phyloP scores from a whole-genome alignment of 345 rosid species.

The Nasturtium officinale region DNA sequence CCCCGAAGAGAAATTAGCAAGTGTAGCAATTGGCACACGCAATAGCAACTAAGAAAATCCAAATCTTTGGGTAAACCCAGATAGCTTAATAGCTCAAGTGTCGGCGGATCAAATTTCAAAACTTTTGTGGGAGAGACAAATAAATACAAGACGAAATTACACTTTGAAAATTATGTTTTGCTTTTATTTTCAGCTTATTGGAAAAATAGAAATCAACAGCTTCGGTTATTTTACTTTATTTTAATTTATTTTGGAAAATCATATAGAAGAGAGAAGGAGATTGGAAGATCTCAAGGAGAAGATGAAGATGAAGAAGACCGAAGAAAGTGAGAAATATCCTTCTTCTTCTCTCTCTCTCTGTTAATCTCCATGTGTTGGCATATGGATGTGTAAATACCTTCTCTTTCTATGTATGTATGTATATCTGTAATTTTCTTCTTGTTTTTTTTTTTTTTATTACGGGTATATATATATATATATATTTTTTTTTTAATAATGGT shows the following conservation, averaged over 20 bases:
- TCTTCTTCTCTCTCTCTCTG: conserved; percentile 20
- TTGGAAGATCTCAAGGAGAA: conserved; percentile 34
- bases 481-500: neutral
- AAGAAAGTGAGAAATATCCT: conserved; percentile 28
- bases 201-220: neutral
- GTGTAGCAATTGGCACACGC: conserved; percentile 22
- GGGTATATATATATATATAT: neutral
- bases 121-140: conserved; percentile 23
- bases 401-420: conserved; percentile 28
- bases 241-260: neutral
- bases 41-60: neutral
- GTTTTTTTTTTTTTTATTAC: neutral
- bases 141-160: conserved; percentile 33
- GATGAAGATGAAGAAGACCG: conserved; percentile 6
- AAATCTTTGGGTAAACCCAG: conserved; percentile 19
- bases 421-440: conserved; percentile 42
- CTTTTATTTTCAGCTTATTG: neutral
- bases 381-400: conserved; percentile 42
- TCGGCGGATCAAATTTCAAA: conserved; percentile 30
- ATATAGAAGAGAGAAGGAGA: conserved; percentile 5
- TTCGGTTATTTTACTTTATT: neutral
- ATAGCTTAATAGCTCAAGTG: conserved; percentile 19
- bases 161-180: neutral
- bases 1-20: conserved; percentile 6
- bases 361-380: conserved; percentile 38